A percentile compares a stretch with the other conserved stretches of the same genome.
phyloP scores from a whole-genome alignment of 352 stramenopile species.

The Phytopythium mirpurense region DNA sequence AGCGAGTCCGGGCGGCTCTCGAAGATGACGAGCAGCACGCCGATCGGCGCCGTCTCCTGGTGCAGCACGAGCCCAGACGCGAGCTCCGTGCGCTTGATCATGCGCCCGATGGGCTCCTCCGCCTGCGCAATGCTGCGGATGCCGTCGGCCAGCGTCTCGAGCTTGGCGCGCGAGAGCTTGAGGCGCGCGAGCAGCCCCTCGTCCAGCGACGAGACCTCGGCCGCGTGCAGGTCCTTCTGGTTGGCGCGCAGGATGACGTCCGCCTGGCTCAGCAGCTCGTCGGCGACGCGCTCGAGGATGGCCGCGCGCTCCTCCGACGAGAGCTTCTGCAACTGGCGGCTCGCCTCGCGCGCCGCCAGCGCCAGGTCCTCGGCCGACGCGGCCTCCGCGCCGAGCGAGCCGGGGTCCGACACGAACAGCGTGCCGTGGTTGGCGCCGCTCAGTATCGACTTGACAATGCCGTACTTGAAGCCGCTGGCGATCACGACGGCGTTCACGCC shows the following conservation, averaged over 20 bases:
- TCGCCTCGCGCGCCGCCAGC: constrained; percentile 69
- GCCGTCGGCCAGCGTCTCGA: constrained; percentile 92
- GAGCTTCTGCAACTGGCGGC: constrained; percentile 86
- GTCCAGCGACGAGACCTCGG: constrained; percentile 55
- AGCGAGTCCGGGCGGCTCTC: constrained; percentile 96
- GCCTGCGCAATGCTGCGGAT: constrained; percentile 90
- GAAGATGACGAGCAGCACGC: constrained; percentile 98
- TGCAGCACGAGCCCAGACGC: constrained; percentile 90
- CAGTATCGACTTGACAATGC: constrained; percentile 88
- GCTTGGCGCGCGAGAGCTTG: constrained; percentile 91
- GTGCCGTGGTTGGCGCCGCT: constrained; percentile 77
- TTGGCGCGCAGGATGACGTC: constrained; percentile 92
- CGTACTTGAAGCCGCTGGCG: constrained; percentile 91
- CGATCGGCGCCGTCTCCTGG: constrained; percentile 94
- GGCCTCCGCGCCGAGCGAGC: constrained; percentile 23
- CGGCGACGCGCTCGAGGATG: constrained; percentile 88
- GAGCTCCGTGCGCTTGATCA: constrained; percentile 85
- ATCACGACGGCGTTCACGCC: constrained; percentile 93
- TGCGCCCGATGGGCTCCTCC: constrained; percentile 68
- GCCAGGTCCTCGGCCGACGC: constrained; percentile 78
- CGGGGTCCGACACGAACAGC: constrained; percentile 79
- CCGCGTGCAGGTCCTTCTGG: constrained; percentile 85
- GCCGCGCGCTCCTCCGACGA: constrained; percentile 77
- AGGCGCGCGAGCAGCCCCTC: constrained; percentile 68
- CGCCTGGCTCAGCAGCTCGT: constrained; percentile 76